These are phyloP conservation scores for Mariannaea elegans DNA, from an alignment of 2,329 filamentous ascomycete species.

Conservation along the genomic window DNA sequence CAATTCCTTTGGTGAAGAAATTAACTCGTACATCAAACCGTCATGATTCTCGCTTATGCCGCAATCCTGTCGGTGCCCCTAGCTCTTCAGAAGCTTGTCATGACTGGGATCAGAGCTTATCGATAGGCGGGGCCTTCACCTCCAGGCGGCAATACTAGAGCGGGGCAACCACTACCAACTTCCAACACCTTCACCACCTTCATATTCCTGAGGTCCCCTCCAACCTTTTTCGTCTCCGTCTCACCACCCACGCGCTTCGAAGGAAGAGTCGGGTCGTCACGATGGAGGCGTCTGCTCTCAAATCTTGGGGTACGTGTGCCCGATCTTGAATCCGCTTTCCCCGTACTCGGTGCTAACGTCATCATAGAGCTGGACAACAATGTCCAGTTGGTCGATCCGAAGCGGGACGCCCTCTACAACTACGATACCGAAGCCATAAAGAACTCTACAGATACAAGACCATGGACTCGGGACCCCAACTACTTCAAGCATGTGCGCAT, in stretches of 20 bases:
- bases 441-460: conserved; percentile 68
- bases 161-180: conserved; percentile 34
- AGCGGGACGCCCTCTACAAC: conserved; percentile 89
- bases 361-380: conserved; percentile 85
- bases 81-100: no score
- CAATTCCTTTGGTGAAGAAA: no score
- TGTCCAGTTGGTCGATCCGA: conserved; percentile 82
- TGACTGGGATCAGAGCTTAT: conserved; percentile 34
- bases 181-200: conserved; percentile 26
- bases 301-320: conserved; percentile 41
- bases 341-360: conserved; percentile 15
- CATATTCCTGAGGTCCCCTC: not conserved
- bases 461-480: conserved; percentile 81
- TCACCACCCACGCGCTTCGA: conserved; percentile 16
- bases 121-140: conserved; percentile 30
- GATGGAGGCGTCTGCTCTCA: conserved; percentile 44
- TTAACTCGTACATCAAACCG: no score
- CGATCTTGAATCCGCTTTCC: no score
- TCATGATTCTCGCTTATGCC: no score
- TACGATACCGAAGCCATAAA: conserved; percentile 78
- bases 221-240: conserved; percentile 29
- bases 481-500: conserved; percentile 96
- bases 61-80: no score
- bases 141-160: conserved; percentile 19
- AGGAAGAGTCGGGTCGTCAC: conserved; percentile 28